Evolutionary conservation across 2,329 filamentous ascomycete genomes (phyloP).

Genomic region (Exophiala oligosperma): DNA sequence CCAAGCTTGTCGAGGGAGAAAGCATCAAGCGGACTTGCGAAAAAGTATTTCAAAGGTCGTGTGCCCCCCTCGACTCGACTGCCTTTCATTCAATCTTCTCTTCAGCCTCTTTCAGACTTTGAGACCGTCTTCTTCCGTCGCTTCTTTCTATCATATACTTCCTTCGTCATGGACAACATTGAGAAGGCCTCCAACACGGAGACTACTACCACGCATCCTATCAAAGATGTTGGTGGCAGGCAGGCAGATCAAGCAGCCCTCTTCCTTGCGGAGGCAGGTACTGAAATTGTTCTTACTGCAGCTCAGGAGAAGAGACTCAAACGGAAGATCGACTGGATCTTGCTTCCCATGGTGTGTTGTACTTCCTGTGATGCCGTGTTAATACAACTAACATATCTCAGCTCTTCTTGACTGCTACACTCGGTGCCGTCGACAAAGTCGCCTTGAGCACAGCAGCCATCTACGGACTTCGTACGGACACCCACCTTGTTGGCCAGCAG

Average conservation of each 20-base stretch:
- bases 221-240: background rate
- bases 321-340: conserved; percentile 56
- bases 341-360: conserved; percentile 58
- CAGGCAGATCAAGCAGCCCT: conserved; percentile 31
- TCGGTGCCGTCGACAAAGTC: conserved; percentile 53
- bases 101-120: no score
- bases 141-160: no score
- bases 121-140: no score
- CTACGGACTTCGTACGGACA: conserved; percentile 56
- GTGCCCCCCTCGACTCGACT: no score
- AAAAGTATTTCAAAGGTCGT: no score
- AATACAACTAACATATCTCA: background rate
- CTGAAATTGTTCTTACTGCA: conserved; percentile 28
- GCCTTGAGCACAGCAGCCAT: conserved; percentile 58
- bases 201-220: no score
- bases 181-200: no score
- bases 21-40: no score
- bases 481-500: conserved; percentile 49
- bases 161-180: no score
- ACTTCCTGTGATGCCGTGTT: background rate
- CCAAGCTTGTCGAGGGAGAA: no score
- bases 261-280: conserved; percentile 28
- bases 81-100: no score
- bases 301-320: conserved; percentile 36
- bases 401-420: conserved; percentile 1